Conservation (phyloP, 108 stramenopile genomes). For the Mayamaea pseudoterrestris region DNA sequence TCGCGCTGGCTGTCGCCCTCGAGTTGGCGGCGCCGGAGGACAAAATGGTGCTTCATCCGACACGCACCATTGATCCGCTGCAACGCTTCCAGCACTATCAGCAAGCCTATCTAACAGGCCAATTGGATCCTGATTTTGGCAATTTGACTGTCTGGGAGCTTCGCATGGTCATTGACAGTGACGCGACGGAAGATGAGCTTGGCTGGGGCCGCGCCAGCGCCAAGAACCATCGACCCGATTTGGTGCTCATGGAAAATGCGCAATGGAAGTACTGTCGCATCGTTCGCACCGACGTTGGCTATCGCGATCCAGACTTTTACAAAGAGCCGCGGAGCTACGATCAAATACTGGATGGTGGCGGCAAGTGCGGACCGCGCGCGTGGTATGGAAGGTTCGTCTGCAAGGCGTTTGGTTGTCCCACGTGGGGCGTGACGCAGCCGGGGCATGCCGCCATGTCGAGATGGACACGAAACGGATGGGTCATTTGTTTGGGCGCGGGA, state of each 20-base stretch:
- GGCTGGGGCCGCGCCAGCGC: conserved; percentile 39
- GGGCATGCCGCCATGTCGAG: conserved; percentile 27
- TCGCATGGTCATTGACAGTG: conserved; percentile 36
- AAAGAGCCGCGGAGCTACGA: conserved; percentile 21
- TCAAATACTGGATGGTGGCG: conserved; percentile 33
- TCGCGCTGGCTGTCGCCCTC: conserved; percentile 34
- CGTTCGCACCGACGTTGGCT: conserved; percentile 28
- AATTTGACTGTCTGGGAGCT: conserved; percentile 36
- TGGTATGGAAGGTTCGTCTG: conserved; percentile 41
- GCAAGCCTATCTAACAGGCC: conserved; percentile 34
- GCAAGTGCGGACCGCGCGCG: conserved; percentile 47
- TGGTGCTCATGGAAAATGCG: conserved; percentile 18
- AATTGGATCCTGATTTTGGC: conserved; percentile 43
- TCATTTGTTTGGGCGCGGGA: conserved; percentile 6
- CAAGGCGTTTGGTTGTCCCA: conserved; percentile 45
- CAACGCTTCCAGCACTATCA: conserved; percentile 43
- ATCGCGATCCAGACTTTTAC: conserved; percentile 24
- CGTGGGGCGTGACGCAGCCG: conserved; percentile 32
- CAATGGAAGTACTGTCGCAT: conserved; percentile 29
- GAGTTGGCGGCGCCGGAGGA: conserved; percentile 20
- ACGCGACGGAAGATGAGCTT: conserved; percentile 41
- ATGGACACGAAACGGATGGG: conserved; percentile 44
- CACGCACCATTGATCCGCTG: conserved; percentile 26
- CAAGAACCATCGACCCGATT: conserved; percentile 32
- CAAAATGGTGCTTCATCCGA: conserved; percentile 10